Conservation (phyloP, 179 eudicot genomes). For the Actinidia polygama region DNA sequence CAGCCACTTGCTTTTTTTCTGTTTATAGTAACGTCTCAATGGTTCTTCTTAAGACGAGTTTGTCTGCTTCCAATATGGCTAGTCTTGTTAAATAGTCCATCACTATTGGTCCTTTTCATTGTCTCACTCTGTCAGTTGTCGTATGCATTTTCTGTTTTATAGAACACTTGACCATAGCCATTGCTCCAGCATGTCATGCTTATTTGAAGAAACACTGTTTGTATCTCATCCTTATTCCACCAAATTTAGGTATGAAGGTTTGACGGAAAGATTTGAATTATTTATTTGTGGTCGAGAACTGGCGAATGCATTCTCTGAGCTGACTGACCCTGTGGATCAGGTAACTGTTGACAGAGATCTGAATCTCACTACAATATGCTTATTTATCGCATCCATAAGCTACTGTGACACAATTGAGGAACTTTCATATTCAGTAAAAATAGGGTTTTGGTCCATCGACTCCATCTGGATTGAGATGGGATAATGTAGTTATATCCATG, state of each 20-base stretch:
- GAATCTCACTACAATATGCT: neutral
- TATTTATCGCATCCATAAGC: neutral
- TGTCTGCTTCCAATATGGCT: neutral
- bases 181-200: neutral
- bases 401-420: neutral
- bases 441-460: neutral
- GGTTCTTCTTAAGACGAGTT: neutral
- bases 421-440: neutral
- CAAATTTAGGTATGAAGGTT: slow-evolving; percentile 65
- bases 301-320: slow-evolving; percentile 96
- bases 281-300: slow-evolving; percentile 97
- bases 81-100: neutral
- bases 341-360: slow-evolving; percentile 33
- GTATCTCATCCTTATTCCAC: slow-evolving; percentile 17
- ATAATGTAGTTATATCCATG: neutral
- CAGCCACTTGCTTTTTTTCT: neutral
- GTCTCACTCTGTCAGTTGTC: neutral
- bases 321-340: slow-evolving; percentile 99
- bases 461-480: neutral
- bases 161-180: neutral
- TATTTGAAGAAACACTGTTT: slow-evolving; percentile 1
- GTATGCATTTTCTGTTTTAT: slow-evolving; percentile 1
- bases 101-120: neutral
- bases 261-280: slow-evolving; percentile 97
- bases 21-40: neutral